These are phyloP conservation scores for Botrytis tulipae DNA, from an alignment of 2,329 filamentous ascomycete species.

Conservation along the genomic window DNA sequence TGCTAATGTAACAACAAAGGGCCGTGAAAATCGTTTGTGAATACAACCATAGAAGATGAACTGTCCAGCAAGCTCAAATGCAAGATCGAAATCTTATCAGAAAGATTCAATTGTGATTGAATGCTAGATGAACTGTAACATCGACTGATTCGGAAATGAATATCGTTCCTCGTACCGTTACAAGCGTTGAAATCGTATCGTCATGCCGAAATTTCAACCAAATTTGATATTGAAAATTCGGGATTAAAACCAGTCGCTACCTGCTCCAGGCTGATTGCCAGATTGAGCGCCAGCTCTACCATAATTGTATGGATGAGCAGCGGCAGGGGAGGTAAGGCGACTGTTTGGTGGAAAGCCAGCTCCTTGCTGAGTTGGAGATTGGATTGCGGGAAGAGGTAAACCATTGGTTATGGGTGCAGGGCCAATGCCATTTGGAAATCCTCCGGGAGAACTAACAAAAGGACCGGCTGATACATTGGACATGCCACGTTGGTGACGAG, in stretches of 20 bases:
- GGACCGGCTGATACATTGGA: slow-evolving; percentile 35
- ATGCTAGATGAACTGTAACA: slow-evolving; percentile 26
- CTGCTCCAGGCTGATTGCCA: slow-evolving; percentile 32
- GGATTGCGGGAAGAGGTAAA: slow-evolving; percentile 25
- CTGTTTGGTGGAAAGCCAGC: slow-evolving; percentile 32
- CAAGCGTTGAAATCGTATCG: slow-evolving; percentile 40
- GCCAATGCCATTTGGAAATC: slow-evolving; percentile 34
- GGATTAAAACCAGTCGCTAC: slow-evolving; percentile 37
- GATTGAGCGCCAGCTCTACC: slow-evolving; percentile 32
- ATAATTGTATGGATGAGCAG: slow-evolving; percentile 34
- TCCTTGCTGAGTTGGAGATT: slow-evolving; percentile 24
- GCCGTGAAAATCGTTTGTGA: slow-evolving; percentile 40
- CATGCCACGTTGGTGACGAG: slow-evolving; percentile 37
- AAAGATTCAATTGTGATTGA: slow-evolving; percentile 20
- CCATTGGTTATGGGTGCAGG: slow-evolving; percentile 28
- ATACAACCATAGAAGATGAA: slow-evolving; percentile 35
- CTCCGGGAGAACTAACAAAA: slow-evolving; percentile 31
- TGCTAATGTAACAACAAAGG: slow-evolving; percentile 40
- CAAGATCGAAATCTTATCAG: slow-evolving; percentile 4
- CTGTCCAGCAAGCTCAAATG: slow-evolving; percentile 8
- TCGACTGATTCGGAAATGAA: slow-evolving; percentile 35
- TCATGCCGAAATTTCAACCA: slow-evolving; percentile 32
- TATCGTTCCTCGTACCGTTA: slow-evolving; percentile 41
- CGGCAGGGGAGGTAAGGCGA: slow-evolving; percentile 28
- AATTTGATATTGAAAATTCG: slow-evolving; percentile 14